phyloP scores from a whole-genome alignment of 768 basidiomycete genomes.

The Lentinula sp. region DNA sequence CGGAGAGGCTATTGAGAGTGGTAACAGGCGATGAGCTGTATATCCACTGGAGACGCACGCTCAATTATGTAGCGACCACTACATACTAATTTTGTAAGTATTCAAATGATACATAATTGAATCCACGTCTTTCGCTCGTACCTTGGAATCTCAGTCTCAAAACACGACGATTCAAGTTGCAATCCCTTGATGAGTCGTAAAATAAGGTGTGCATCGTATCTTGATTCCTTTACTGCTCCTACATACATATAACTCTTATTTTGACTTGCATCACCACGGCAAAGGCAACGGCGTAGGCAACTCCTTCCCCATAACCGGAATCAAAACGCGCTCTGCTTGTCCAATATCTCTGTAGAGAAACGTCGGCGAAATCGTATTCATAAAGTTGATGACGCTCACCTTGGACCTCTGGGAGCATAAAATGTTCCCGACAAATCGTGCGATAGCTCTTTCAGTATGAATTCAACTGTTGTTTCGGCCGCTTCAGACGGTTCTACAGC shows the following conservation, averaged over 20 bases:
- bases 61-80: too few species aligned
- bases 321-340: slow-evolving; percentile 25
- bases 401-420: slow-evolving; percentile 41
- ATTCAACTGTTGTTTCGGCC: slow-evolving; percentile 30
- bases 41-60: not conserved
- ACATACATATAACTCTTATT: not conserved
- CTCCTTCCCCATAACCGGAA: slow-evolving; percentile 27
- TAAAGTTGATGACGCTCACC: slow-evolving; percentile 14
- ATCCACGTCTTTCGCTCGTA: too few species aligned
- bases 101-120: not conserved
- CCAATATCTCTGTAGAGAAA: slow-evolving; percentile 32
- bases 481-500: slow-evolving; percentile 40
- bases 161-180: too few species aligned
- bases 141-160: too few species aligned
- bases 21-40: not conserved
- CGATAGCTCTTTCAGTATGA: slow-evolving; percentile 23
- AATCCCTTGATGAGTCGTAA: too few species aligned
- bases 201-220: not conserved
- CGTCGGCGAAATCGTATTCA: not conserved
- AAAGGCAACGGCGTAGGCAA: slow-evolving; percentile 32
- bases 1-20: slow-evolving; percentile 70
- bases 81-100: not conserved
- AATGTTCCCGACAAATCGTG: slow-evolving; percentile 32
- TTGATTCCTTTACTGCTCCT: not conserved
- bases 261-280: slow-evolving; percentile 25